Conservation (phyloP, 2,329 filamentous ascomycete species). For the Blumeria hordei region DNA sequence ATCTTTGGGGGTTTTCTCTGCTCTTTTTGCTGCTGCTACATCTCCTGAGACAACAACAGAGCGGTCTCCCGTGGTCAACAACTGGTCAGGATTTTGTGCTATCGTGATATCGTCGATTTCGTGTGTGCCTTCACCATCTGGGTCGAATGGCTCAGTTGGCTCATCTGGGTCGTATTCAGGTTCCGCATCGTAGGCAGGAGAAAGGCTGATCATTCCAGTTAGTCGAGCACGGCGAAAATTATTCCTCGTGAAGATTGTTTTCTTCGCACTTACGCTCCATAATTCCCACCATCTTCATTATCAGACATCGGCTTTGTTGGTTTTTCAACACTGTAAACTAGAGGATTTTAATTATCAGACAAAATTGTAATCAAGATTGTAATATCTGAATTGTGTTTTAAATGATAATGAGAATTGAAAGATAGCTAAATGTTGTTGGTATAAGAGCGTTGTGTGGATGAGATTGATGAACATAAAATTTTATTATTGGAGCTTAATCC, state of each 20-base stretch:
- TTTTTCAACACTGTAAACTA: too few relatives aligned
- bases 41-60: slow-evolving; percentile 34
- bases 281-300: slow-evolving; percentile 4
- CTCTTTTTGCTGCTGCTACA: slow-evolving; percentile 29
- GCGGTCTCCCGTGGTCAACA: slow-evolving; percentile 14
- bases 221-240: not conserved
- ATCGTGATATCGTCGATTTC: slow-evolving; percentile 27
- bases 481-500: too few relatives aligned
- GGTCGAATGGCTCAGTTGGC: slow-evolving; percentile 29
- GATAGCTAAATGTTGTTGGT: too few relatives aligned
- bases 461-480: too few relatives aligned
- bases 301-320: slow-evolving; percentile 3
- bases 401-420: too few relatives aligned
- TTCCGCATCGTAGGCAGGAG: slow-evolving; percentile 30
- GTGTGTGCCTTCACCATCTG: slow-evolving; percentile 25
- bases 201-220: slow-evolving; percentile 3
- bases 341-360: too few relatives aligned
- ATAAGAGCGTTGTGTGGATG: too few relatives aligned
- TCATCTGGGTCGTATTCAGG: slow-evolving; percentile 32
- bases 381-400: too few relatives aligned
- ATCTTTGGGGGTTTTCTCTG: slow-evolving; percentile 36
- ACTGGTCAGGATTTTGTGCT: slow-evolving; percentile 28
- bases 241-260: not conserved
- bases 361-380: too few relatives aligned
- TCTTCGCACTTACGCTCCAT: slow-evolving; percentile 4